Base-by-base conservation (phyloP, 2,329 filamentous ascomycete species). In the Nigrograna mackinnonii region DNA sequence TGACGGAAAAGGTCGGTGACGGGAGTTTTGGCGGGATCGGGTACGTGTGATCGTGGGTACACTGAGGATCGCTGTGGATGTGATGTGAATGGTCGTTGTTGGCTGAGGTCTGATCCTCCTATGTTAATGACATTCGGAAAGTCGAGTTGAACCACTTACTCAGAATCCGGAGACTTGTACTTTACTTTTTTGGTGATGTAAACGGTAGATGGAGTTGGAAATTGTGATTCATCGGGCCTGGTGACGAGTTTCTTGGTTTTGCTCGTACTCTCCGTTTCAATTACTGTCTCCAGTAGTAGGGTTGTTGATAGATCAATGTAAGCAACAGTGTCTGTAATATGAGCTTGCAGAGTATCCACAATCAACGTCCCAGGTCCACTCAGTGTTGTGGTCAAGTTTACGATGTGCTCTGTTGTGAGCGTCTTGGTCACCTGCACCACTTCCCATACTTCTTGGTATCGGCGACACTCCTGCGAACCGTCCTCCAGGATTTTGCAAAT, bases 361-460 rank as follows among this genome's bases (percentile, higher is more conserved):
- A 73, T 50, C 20, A 67, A 44, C 1, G 50, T 58, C 2, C 60
- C 63, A 0, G 63, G 62, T 2, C 62, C 62, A 0, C 52, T 48
- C 6, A 75, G 50, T 1, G 67, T 73, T 0, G 67, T 70, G 1
- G 67, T 67, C 18, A 75, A 49, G 16, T 72, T 66, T 22, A 75
- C 55, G 1, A 56, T 54, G 1, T 58, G 60, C 0, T 64, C 64
- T 0, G 60, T 66, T 1, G 69, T 70, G 5, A 58, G 47, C 1
- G 63, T 69, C 6, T 58, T 39, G 0, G 73, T 75, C 5, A 72
- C 55, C 1, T 71, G 50, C 3, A 64, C 54, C 0, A 72, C 66
- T 13, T 67, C 58, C 72, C 71, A 76, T 9, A 70, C 61, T 46
- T 75, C 65, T 37, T 69, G 68, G 35, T 70, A 67, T 4, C 60